Conservation (phyloP, 352 stramenopile species). For the Globisporangium emineosum region DNA sequence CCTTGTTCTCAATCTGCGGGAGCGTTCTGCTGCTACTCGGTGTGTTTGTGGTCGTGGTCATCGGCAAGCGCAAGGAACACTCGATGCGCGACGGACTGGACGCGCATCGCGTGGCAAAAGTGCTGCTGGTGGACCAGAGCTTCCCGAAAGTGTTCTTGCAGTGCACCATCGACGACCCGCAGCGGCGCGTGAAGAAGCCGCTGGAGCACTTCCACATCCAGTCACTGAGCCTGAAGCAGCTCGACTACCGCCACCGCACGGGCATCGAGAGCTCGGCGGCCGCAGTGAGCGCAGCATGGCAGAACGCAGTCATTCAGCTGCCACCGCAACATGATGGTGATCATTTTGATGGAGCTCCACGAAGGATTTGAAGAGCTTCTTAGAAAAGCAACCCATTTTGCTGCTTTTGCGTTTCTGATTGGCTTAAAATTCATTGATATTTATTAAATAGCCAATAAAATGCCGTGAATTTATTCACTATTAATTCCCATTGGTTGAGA, state of each 20-base stretch:
- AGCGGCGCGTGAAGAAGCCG: conserved; percentile 9
- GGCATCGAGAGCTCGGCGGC: neutral
- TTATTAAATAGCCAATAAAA: neutral
- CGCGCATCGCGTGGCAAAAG: conserved; percentile 35
- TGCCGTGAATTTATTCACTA: neutral
- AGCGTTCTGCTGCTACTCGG: conserved; percentile 20
- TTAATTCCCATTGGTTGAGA: neutral
- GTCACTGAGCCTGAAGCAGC: conserved; percentile 27
- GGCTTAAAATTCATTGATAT: neutral
- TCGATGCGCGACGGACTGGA: conserved; percentile 23
- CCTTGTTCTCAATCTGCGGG: conserved; percentile 26
- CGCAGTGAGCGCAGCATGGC: neutral
- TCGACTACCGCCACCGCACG: conserved; percentile 13
- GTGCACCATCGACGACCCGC: conserved; percentile 27
- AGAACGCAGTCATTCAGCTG: conserved; percentile 11
- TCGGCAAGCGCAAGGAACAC: conserved; percentile 21
- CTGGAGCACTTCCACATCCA: conserved; percentile 29
- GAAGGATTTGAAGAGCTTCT: neutral
- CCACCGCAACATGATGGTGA: neutral
- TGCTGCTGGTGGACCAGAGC: conserved; percentile 33
- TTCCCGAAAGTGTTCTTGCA: conserved; percentile 36
- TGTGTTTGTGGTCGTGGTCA: conserved; percentile 15
- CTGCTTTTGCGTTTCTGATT: neutral
- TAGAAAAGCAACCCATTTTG: neutral
- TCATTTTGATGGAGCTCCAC: neutral